Evolutionary conservation across 768 basidiomycete genomes (phyloP), one percentile per base, ranked within the genome.

Genomic region (Boletus insuetus): DNA sequence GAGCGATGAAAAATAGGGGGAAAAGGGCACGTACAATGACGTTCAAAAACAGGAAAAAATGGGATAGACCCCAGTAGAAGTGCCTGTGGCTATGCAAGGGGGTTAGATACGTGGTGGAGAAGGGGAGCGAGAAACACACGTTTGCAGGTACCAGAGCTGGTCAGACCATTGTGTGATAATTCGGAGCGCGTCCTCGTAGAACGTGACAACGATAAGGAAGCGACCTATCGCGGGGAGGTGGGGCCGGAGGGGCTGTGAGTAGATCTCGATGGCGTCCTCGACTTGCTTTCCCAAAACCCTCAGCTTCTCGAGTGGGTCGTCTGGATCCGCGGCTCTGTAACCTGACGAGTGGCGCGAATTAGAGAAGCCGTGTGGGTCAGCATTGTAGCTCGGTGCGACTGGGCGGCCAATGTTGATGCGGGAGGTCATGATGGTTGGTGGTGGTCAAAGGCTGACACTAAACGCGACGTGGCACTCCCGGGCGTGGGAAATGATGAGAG

Each of bases 111-210:
- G 19, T 6, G 41, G 29, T 24, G 19, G 53, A 38, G 41, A 51
- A 46, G 39, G 24, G 32, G 37, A 49, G 41, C 49, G 38, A 47
- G 3, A 12, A 42, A 77, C 92, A 66, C 59, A 97, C 96, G 85
- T 87, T 72, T 98, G 92, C 65, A 99, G 79, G 73, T 98, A 99
- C 93, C 96, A 99, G 51, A 97, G 83, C 74, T 99, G 97, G 77
- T 99, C 97, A 46, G 83, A 71, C 94, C 94, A 98, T 71, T 98
- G 96, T 3, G 94, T 91, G 56, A 91, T 51, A 67, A 98, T 98
- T 60, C 97, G 79, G 66, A 96, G 73, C 10, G 97, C 92, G 69
- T 99, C 97, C 79, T 99, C 97, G 72, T 95, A 77, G 76, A 99
- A 99, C 11, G 97, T 99, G 40, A 97, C 94, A 49, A 99, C 93